Conservation (phyloP, 129 eudicot genomes). For the Scalesia atractyloides region DNA sequence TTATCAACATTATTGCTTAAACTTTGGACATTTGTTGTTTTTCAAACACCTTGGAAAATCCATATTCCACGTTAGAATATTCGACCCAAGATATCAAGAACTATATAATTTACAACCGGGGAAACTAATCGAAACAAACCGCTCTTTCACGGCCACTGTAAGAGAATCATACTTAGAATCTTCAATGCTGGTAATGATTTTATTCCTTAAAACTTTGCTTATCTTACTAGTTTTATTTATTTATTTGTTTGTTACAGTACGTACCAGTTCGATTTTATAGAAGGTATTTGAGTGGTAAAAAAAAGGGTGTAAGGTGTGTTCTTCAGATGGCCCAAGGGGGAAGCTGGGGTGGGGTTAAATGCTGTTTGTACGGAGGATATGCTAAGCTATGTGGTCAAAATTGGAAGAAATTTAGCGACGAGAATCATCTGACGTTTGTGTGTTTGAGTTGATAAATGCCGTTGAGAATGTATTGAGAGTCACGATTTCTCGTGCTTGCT, state of each 20-base stretch:
- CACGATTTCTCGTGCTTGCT: slow-evolving; percentile 3
- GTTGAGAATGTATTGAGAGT: slow-evolving; percentile 24
- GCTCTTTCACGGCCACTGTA: neutral
- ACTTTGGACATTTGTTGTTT: slow-evolving; percentile 3
- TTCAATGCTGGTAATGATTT: slow-evolving; percentile 14
- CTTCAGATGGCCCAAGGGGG: slow-evolving; percentile 15
- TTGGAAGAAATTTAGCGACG: slow-evolving; percentile 33
- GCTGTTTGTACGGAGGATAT: neutral
- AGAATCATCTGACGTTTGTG: slow-evolving; percentile 37
- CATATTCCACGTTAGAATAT: slow-evolving; percentile 14
- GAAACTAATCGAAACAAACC: neutral
- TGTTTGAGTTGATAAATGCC: slow-evolving; percentile 24
- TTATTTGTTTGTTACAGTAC: slow-evolving; percentile 1
- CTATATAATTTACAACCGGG: neutral
- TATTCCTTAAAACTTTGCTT: neutral
- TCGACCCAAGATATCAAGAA: slow-evolving; percentile 7
- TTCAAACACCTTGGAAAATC: slow-evolving; percentile 9
- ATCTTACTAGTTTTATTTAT: neutral
- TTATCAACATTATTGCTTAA: slow-evolving; percentile 4
- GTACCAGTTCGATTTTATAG: slow-evolving; percentile 14
- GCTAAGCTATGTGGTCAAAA: slow-evolving; percentile 18
- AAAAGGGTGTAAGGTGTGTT: neutral
- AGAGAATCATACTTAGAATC: neutral
- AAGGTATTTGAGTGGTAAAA: slow-evolving; percentile 11
- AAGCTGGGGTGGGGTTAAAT: slow-evolving; percentile 18